phyloP scores from a whole-genome alignment of 1,139 yeast species.

The Sugiyamaella novakii region DNA sequence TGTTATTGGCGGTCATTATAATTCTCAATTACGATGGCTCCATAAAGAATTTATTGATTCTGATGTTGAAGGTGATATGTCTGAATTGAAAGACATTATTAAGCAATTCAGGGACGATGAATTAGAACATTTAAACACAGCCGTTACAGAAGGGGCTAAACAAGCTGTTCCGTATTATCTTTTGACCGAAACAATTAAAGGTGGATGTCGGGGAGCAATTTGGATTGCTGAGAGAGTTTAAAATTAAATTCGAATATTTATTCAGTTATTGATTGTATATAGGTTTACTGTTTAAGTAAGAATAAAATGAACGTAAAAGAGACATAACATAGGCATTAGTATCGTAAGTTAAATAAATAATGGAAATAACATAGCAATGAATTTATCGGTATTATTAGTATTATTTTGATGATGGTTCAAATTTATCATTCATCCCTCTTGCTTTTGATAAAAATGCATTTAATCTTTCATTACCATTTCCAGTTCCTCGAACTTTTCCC shows the following conservation, averaged over 20 bases:
- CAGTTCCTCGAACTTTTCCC: conserved; percentile 20
- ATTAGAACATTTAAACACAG: conserved; percentile 92
- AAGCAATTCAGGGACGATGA: conserved; percentile 91
- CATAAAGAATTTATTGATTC: conserved; percentile 46
- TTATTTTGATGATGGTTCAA: conserved; percentile 8
- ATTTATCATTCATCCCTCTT: conserved; percentile 18
- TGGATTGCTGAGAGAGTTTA: conserved; percentile 77
- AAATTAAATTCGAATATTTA: too few relatives aligned
- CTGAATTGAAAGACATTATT: conserved; percentile 60
- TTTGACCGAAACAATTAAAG: conserved; percentile 83
- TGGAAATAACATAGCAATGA: background rate
- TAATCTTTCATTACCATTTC: conserved; percentile 14
- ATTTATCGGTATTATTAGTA: background rate
- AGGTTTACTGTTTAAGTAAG: too few relatives aligned
- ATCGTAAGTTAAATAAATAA: background rate
- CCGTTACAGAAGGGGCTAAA: conserved; percentile 87
- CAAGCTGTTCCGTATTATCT: conserved; percentile 90
- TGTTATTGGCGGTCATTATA: conserved; percentile 95
- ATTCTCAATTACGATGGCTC: conserved; percentile 79
- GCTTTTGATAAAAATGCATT: conserved; percentile 23
- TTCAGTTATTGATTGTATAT: too few relatives aligned
- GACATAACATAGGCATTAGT: too few relatives aligned
- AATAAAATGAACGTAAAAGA: too few relatives aligned
- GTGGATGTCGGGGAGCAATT: conserved; percentile 83
- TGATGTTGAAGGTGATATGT: conserved; percentile 57